Percentiles rank a stretch among this genome's conserved stretches.
These are phyloP conservation scores for Hansenula lynferdii DNA, from an alignment of 1,139 yeast species.

Conservation along the genomic window DNA sequence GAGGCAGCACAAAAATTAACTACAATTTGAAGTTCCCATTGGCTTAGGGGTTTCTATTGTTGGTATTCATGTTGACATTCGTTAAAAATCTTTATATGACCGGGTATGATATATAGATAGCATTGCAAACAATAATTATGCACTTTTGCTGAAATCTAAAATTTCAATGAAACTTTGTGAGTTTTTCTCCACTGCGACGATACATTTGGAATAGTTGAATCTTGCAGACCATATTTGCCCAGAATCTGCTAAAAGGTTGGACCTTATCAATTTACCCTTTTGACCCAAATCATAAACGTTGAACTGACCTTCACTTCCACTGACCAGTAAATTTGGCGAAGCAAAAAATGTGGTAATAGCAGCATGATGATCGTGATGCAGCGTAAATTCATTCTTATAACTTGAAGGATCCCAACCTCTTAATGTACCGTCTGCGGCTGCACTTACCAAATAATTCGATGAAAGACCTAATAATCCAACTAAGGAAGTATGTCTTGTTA, in stretches of 20 bases:
- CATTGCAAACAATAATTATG: too few relatives aligned
- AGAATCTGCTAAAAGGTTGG: conserved; percentile 68
- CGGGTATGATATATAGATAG: too few relatives aligned
- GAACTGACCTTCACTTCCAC: conserved; percentile 84
- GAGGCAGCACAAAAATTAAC: too few relatives aligned
- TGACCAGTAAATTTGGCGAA: conserved; percentile 76
- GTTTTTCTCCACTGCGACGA: conserved; percentile 82
- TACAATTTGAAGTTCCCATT: too few relatives aligned
- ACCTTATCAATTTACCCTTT: conserved; percentile 61
- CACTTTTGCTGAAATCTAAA: conserved; percentile 55
- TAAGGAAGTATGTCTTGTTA: conserved; percentile 83
- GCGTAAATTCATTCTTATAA: conserved; percentile 62
- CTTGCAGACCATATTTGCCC: conserved; percentile 95
- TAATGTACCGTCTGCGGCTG: conserved; percentile 92
- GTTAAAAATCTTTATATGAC: too few relatives aligned
- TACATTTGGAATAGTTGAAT: conserved; percentile 78
- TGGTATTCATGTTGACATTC: too few relatives aligned
- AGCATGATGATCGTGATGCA: conserved; percentile 79
- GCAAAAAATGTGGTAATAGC: conserved; percentile 95
- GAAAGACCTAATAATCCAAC: conserved; percentile 85
- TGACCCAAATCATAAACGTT: conserved; percentile 80
- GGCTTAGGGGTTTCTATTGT: too few relatives aligned
- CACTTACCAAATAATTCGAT: conserved; percentile 79
- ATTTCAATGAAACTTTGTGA: conserved; percentile 72
- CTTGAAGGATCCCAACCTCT: conserved; percentile 89